A percentile compares a stretch with the other conserved stretches of the same genome.
These are phyloP conservation scores for Trichosphaerium sp. DNA, from an alignment of 78 protist species.

Conservation along the genomic window DNA sequence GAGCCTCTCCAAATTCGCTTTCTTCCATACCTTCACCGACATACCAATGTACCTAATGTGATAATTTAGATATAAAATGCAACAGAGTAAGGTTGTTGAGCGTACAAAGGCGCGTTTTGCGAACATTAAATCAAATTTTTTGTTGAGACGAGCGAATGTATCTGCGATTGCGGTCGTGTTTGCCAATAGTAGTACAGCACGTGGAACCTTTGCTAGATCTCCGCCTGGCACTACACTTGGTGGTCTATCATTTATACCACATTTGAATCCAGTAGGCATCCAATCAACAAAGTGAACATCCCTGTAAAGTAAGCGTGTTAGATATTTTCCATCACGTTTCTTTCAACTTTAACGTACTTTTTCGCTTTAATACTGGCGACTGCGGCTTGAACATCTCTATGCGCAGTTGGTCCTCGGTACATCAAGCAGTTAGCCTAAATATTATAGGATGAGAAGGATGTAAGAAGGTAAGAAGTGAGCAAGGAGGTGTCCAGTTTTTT, in stretches of 20 bases:
- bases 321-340: too few relatives aligned
- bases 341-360: slow-evolving; percentile 33
- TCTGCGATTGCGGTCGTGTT: slow-evolving; percentile 92
- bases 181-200: slow-evolving; percentile 76
- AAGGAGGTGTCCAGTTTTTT: too few relatives aligned
- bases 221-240: slow-evolving; percentile 70
- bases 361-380: slow-evolving; percentile 77
- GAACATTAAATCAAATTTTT: slow-evolving; percentile 94
- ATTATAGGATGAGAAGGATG: too few relatives aligned
- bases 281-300: slow-evolving; percentile 92
- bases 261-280: slow-evolving; percentile 93
- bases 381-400: slow-evolving; percentile 74
- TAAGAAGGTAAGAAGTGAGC: too few relatives aligned
- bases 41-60: slow-evolving; percentile 89
- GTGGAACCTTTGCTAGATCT: slow-evolving; percentile 67
- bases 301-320: too few relatives aligned
- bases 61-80: slow-evolving; percentile 70
- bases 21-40: slow-evolving; percentile 98
- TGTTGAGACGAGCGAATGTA: slow-evolving; percentile 78
- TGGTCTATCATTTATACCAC: slow-evolving; percentile 83
- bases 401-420: slow-evolving; percentile 85
- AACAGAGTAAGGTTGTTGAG: too few relatives aligned
- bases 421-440: slow-evolving; percentile 84
- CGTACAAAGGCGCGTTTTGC: slow-evolving; percentile 92
- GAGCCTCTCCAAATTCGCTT: slow-evolving; percentile 93